Evolutionary conservation across 805 yeast species (phyloP), one percentile per base, ranked within the genome.

Genomic region (Jamesozyma piceae): DNA sequence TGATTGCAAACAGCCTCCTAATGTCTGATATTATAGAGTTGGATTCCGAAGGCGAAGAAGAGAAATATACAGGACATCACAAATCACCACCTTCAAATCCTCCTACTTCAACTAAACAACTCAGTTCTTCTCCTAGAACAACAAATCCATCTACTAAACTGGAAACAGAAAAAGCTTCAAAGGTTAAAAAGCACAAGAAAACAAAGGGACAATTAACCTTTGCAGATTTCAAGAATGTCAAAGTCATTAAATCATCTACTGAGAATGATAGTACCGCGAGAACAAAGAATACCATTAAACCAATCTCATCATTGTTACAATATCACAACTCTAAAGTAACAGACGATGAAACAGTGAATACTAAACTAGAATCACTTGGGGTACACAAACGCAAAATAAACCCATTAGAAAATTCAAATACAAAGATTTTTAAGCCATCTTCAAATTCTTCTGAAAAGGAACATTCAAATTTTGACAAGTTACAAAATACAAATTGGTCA

Each of bases 151-250:
- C 28, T 11, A 24, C 28, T 24, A 24, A 24, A 24, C 11, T 11
- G 37, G 5, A 3, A 20, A 21, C 15, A 35, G 10, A 9, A 30
- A 30, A 30, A n/a, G 15, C 15, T n/a, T 30, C 33, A 17, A 30
- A 30, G 15, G 18, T 30, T 6, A n/a, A 6, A n/a, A 30, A 17
- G 18, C 5, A 31, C 8, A 42, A 42, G 38, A 51, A 49, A 38
- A 46, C 36, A 19, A 39, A 38, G 31, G 56, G 52, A 5, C 64
- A 60, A 41, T 43, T 51, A 49, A 55, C 60, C 1, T 54, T 60
- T 40, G 53, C 49, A 29, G 64, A 60, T 43, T 60, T 56, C 39
- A 51, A 53, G 27, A 48, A 48, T 39, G 49, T 58, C 14, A 51
- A 48, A 35, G 47, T 49, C n/a, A 51, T 54, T 3, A 47, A 45